phyloP scores from a whole-genome alignment of 1,139 yeast species.

The Blastobotrys petasosporus region DNA sequence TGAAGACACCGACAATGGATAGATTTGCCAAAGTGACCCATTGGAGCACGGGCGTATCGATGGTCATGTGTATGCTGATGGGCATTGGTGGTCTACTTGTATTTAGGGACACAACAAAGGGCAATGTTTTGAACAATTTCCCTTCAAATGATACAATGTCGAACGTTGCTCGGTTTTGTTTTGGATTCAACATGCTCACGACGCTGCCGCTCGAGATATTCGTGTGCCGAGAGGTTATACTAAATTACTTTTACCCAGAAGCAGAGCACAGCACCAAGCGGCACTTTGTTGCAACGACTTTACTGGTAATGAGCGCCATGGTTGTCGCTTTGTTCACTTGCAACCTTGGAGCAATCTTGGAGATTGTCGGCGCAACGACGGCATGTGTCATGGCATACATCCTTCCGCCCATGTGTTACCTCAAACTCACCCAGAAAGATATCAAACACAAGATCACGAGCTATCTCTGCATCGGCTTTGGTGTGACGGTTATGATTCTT shows the following conservation, averaged over 20 bases:
- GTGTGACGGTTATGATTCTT: slow-evolving; percentile 66
- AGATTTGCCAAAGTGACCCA: slow-evolving; percentile 76
- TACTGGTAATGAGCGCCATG: slow-evolving; percentile 66
- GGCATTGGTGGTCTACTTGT: slow-evolving; percentile 74
- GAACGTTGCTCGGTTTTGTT: slow-evolving; percentile 82
- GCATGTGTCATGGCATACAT: slow-evolving; percentile 92
- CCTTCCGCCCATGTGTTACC: slow-evolving; percentile 77
- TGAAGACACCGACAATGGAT: slow-evolving; percentile 66
- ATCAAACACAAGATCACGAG: slow-evolving; percentile 49
- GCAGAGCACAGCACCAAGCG: slow-evolving; percentile 20
- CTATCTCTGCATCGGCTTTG: slow-evolving; percentile 61
- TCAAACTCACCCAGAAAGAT: slow-evolving; percentile 54
- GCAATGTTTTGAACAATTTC: slow-evolving; percentile 82
- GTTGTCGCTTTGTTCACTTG: slow-evolving; percentile 72
- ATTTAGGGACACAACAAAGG: slow-evolving; percentile 74
- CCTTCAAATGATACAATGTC: slow-evolving; percentile 62
- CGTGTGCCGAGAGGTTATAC: slow-evolving; percentile 79
- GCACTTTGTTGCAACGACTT: slow-evolving; percentile 64
- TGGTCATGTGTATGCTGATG: slow-evolving; percentile 71
- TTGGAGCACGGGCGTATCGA: slow-evolving; percentile 73
- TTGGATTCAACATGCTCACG: slow-evolving; percentile 91
- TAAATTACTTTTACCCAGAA: slow-evolving; percentile 49
- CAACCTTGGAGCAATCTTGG: slow-evolving; percentile 82
- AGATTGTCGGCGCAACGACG: slow-evolving; percentile 85
- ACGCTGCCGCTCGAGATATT: slow-evolving; percentile 88